Conservation (phyloP, 306 rosid genomes). For the Argentina anserina region DNA sequence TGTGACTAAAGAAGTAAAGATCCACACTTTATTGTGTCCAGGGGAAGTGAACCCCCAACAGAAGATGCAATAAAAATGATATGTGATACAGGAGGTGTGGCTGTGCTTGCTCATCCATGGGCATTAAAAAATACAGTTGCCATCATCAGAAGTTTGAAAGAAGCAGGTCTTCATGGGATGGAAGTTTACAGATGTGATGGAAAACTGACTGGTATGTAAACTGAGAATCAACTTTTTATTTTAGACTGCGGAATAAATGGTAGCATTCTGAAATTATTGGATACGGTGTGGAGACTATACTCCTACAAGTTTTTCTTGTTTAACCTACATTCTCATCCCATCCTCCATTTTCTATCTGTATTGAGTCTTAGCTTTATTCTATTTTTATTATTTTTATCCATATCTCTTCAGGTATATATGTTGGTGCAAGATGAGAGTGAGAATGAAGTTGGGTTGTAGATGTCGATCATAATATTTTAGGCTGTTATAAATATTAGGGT, state of each 20-base stretch:
- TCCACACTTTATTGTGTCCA: slow-evolving; percentile 29
- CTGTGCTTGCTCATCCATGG: slow-evolving; percentile 99
- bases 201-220: slow-evolving; percentile 62
- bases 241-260: not conserved
- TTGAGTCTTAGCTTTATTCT: not conserved
- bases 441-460: not conserved
- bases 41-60: slow-evolving; percentile 87
- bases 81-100: slow-evolving; percentile 78
- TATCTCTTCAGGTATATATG: not conserved
- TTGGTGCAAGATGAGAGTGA: not conserved
- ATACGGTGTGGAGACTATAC: not conserved
- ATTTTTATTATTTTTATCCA: not conserved
- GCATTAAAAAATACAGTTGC: slow-evolving; percentile 72
- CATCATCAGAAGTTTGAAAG: slow-evolving; percentile 65
- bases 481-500: not conserved
- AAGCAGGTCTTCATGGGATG: slow-evolving; percentile 96
- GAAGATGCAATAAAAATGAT: slow-evolving; percentile 81
- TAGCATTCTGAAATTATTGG: not conserved
- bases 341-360: too few species aligned
- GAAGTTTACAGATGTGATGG: slow-evolving; percentile 94
- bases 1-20: slow-evolving; percentile 7
- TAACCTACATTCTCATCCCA: too few species aligned
- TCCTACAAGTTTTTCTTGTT: not conserved
- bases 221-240: not conserved
- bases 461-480: not conserved